These are phyloP conservation scores for Theobroma cacao DNA, from an alignment of 345 rosid genomes.

Conservation along the genomic window DNA sequence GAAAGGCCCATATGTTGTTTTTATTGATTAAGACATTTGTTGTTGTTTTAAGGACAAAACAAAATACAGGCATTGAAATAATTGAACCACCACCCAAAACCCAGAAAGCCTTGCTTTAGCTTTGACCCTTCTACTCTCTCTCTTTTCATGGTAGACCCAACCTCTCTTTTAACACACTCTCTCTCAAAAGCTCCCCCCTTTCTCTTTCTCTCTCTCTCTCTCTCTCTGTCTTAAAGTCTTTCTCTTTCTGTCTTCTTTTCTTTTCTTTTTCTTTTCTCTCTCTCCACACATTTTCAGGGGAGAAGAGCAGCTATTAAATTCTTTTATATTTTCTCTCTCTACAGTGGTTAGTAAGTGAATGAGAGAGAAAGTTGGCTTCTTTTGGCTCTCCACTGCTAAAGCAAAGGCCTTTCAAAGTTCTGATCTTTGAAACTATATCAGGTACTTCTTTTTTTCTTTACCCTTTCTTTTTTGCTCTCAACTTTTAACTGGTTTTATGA, in stretches of 20 bases:
- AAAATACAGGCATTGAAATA: conserved; percentile 18
- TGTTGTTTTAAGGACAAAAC: conserved; percentile 10
- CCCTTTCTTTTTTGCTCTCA: background rate
- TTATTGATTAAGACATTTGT: background rate
- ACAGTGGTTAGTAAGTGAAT: background rate
- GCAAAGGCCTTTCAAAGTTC: background rate
- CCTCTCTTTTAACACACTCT: background rate
- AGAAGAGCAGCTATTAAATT: background rate
- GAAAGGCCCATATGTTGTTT: conserved; percentile 3
- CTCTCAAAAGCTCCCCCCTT: background rate
- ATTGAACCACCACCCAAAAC: conserved; percentile 3
- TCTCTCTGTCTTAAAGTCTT: background rate
- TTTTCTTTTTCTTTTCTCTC: background rate
- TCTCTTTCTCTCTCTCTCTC: background rate
- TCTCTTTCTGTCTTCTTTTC: background rate
- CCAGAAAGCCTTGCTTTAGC: conserved; percentile 28
- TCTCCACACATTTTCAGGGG: background rate
- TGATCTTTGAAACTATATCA: background rate
- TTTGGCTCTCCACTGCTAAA: conserved; percentile 3
- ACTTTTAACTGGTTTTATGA: background rate
- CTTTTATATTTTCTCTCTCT: background rate
- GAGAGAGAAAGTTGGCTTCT: background rate
- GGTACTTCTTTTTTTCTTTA: background rate
- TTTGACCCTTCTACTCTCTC: conserved; percentile 42
- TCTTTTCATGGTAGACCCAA: conserved; percentile 6